Conservation (phyloP, 2,329 filamentous ascomycete species). For the Monilinia fructicola region DNA sequence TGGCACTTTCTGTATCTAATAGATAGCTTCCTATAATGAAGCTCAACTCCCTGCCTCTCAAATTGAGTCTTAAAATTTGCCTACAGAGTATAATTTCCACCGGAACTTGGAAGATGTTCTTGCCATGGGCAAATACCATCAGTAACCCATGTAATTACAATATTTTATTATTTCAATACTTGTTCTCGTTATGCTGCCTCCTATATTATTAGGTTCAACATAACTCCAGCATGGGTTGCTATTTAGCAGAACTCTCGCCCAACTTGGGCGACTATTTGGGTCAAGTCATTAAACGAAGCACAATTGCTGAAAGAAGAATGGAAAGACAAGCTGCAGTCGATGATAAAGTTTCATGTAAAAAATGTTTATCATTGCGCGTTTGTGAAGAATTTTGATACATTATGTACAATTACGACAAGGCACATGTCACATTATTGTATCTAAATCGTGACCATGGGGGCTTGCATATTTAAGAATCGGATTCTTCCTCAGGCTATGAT, state of each 20-base stretch:
- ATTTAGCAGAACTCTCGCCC: neutral
- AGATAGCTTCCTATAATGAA: neutral
- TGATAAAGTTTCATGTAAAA: neutral
- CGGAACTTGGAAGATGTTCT: neutral
- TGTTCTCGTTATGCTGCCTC: neutral
- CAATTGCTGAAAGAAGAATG: conserved; percentile 7
- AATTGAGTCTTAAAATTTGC: neutral
- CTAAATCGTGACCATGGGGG: conserved; percentile 17
- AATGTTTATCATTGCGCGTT: neutral
- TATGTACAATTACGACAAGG: conserved; percentile 29
- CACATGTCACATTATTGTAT: conserved; percentile 11
- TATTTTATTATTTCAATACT: neutral
- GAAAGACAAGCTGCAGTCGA: neutral
- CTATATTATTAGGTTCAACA: conserved; percentile 1
- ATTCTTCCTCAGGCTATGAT: conserved; percentile 28
- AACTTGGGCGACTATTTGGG: neutral
- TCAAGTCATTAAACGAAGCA: neutral
- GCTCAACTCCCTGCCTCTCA: neutral
- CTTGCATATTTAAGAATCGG: conserved; percentile 9
- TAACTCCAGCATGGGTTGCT: neutral
- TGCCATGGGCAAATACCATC: neutral
- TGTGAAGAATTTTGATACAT: conserved; percentile 21
- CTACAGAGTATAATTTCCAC: neutral
- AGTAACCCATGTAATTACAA: too few species aligned
- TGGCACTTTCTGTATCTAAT: neutral